Evolutionary conservation across 441 rosid genomes (phyloP), one percentile per base, ranked within the genome.

Genomic region (Metrosideros polymorpha): DNA sequence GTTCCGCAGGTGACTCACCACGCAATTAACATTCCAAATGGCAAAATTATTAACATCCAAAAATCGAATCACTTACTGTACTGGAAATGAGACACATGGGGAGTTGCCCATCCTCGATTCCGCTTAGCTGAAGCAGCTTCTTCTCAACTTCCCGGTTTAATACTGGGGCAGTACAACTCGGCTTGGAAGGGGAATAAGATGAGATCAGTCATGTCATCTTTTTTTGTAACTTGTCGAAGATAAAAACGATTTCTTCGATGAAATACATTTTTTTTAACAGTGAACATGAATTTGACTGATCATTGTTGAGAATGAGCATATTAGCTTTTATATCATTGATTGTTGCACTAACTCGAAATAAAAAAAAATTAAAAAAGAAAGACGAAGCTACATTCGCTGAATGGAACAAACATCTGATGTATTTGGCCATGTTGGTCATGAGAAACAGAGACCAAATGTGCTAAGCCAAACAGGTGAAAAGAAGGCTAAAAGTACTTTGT

Each of bases 1-100:
- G 4, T 35, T 71, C n/a, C 8, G 0, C 6, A 5, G 79, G 79
- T 3, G 0, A 39, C 7, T n/a, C 29, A 66, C n/a, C 6, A 12
- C 22, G 47, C 79, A 39, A 71, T 35, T 39, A 24, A 71, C n/a
- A 39, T 71, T 22, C 45, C 17, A 71, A 71, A 9, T 39, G 79
- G 25, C 25, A 63, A 63, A 32, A 19, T 10, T 9, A 32, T 10
- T 32, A 39, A 63, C 43, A 32, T 27, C 45, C 14, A 63, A 19
- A 63, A 32, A 7, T 32, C 2, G n/a, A 19, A 39, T 39, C 47
- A 1, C 14, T 39, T 39, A 39, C 47, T 71, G 79, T 71, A 71
- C n/a, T 24, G 39, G 79, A 71, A 0, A 22, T 22, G 79, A 19
- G 15, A 18, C 14, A 12, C 79, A 19, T 9, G 22, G 79, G 27